Evolutionary conservation across 176 grass and related monocot genomes (phyloP).

Genomic region (Oryza meyeriana): DNA sequence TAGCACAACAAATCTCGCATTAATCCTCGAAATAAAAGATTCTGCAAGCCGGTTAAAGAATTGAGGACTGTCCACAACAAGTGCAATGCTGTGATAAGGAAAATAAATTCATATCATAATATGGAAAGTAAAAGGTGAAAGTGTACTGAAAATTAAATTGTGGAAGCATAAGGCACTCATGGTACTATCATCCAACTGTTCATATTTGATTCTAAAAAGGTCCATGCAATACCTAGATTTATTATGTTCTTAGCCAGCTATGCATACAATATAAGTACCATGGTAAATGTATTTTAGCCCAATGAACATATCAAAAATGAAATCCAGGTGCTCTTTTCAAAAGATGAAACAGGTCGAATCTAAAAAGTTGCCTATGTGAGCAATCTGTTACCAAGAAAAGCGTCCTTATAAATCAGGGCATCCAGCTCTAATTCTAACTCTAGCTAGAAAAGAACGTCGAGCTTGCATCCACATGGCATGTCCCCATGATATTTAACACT

Average conservation of each 20-base stretch:
- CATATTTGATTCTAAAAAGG: neutral
- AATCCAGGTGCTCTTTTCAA: conserved; percentile 14
- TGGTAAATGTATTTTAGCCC: neutral
- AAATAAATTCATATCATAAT: conserved; percentile 34
- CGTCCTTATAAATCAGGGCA: neutral
- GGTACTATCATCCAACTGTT: neutral
- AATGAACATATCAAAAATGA: conserved; percentile 7
- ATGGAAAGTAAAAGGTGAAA: conserved; percentile 31
- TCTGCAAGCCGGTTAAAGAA: conserved; percentile 90
- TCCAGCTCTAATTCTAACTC: conserved; percentile 27
- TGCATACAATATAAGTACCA: conserved; percentile 6
- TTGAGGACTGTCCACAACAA: conserved; percentile 88
- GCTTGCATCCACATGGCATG: neutral
- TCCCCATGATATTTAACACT: neutral
- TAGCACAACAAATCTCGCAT: conserved; percentile 76
- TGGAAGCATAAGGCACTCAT: neutral
- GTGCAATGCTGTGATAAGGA: conserved; percentile 64
- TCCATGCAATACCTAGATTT: neutral
- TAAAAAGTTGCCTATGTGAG: neutral
- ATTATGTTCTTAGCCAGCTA: neutral
- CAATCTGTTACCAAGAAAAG: neutral
- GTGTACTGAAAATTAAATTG: neutral
- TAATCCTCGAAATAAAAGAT: conserved; percentile 67
- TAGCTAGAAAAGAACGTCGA: neutral
- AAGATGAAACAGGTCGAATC: neutral